Percentiles rank a stretch among this genome's conserved stretches.
Evolutionary conservation across 1,284 basidiomycete genomes (phyloP).

Genomic region (Fomitopsis palustris): DNA sequence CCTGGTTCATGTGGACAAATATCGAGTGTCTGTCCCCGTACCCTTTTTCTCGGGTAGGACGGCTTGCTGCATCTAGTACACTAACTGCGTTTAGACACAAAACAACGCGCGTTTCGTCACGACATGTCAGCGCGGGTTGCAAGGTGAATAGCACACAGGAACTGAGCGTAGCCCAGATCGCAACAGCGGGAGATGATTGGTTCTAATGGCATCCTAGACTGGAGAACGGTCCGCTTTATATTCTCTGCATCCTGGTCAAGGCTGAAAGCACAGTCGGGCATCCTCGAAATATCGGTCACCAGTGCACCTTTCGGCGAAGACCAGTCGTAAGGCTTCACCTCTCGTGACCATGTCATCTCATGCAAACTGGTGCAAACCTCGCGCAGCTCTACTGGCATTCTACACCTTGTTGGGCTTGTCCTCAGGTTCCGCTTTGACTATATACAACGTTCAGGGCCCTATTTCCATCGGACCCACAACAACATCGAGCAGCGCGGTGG

Average conservation of each 20-base stretch:
- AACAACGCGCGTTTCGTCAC: neutral
- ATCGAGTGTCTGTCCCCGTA: too few species aligned
- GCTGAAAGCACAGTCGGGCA: neutral
- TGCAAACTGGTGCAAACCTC: too few species aligned
- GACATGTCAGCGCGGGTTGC: too few species aligned
- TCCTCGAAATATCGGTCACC: neutral
- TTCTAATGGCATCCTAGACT: neutral
- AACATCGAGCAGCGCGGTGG: neutral
- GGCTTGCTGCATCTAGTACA: neutral
- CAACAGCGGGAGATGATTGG: neutral
- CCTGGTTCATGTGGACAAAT: too few species aligned
- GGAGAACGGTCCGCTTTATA: neutral
- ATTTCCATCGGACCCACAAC: neutral
- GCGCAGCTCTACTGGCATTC: neutral
- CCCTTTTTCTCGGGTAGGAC: neutral
- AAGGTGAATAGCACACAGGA: too few species aligned
- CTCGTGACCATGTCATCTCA: neutral
- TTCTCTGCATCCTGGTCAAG: neutral
- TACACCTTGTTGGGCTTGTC: neutral
- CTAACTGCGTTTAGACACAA: neutral
- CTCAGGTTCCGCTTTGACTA: neutral
- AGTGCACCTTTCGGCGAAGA: too few species aligned
- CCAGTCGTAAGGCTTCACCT: neutral
- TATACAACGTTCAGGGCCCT: slow-evolving; percentile 4
- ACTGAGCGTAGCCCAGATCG: neutral